A percentile compares a stretch with the other conserved stretches of the same genome.
Conservation (phyloP, 2,329 filamentous ascomycete species). For the Kalaharituber pfeilii region DNA sequence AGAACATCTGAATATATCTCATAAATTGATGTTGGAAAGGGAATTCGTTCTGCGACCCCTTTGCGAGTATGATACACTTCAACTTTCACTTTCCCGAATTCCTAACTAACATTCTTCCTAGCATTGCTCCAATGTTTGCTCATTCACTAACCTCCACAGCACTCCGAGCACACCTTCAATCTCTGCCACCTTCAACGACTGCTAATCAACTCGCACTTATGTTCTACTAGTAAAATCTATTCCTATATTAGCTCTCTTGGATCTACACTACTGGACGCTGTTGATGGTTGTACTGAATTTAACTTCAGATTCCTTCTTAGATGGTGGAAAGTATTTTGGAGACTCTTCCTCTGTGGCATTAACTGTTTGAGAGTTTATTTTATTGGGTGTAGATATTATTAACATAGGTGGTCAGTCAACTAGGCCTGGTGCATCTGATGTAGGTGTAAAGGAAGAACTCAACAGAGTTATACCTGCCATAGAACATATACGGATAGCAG, state of each 20-base stretch:
- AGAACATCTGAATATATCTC: conserved; percentile 65
- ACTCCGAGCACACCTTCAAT: conserved; percentile 19
- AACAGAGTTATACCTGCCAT: conserved; percentile 66
- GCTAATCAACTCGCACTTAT: conserved; percentile 32
- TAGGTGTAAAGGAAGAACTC: conserved; percentile 57
- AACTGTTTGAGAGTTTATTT: conserved; percentile 45
- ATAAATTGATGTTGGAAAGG: conserved; percentile 68
- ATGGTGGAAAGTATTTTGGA: conserved; percentile 51
- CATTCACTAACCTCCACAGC: conserved; percentile 22
- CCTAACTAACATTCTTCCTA: too few relatives aligned
- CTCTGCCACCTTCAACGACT: conserved; percentile 13
- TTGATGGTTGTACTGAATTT: conserved; percentile 92
- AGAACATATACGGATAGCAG: conserved; percentile 48
- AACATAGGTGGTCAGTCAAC: conserved; percentile 92
- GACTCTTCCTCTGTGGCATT: conserved; percentile 33
- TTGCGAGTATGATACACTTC: conserved; percentile 42
- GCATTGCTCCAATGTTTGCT: conserved; percentile 19
- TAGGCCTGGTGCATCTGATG: conserved; percentile 52
- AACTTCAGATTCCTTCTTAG: conserved; percentile 93
- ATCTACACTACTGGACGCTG: conserved; percentile 43
- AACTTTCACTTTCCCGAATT: neutral
- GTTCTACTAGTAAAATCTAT: conserved; percentile 37
- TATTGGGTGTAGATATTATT: conserved; percentile 60
- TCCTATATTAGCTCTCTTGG: conserved; percentile 40
- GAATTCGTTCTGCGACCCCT: conserved; percentile 87